These are phyloP conservation scores for Phytophthora sp. DNA, from an alignment of 352 stramenopile species.

Conservation along the genomic window DNA sequence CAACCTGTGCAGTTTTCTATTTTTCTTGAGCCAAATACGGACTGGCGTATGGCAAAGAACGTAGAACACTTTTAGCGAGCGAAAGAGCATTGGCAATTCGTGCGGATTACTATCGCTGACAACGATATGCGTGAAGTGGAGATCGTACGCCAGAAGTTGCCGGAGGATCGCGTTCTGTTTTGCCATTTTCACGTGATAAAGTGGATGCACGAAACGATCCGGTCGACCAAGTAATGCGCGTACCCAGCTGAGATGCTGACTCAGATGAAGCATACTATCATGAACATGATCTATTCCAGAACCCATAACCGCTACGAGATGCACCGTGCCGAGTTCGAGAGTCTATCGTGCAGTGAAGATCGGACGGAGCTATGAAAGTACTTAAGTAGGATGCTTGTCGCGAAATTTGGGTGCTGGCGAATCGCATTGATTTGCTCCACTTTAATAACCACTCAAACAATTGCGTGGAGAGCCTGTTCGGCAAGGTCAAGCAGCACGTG, in stretches of 20 bases:
- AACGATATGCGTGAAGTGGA: constrained; percentile 17
- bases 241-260: constrained; percentile 10
- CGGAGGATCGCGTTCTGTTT: background rate
- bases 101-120: constrained; percentile 9
- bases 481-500: constrained; percentile 6
- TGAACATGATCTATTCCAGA: constrained; percentile 13
- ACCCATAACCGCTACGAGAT: background rate
- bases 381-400: constrained; percentile 12
- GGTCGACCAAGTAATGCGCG: background rate
- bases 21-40: background rate
- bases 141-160: constrained; percentile 5
- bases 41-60: constrained; percentile 13
- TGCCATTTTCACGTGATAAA: constrained; percentile 26
- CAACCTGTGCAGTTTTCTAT: too few relatives aligned
- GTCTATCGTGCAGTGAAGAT: background rate
- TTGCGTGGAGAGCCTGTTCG: constrained; percentile 16
- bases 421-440: constrained; percentile 11
- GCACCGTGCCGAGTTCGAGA: constrained; percentile 15
- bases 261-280: constrained; percentile 16
- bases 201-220: constrained; percentile 14
- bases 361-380: background rate
- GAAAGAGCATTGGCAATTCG: constrained; percentile 19
- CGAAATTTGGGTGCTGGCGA: constrained; percentile 21
- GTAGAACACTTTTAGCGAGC: constrained; percentile 16
- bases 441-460: constrained; percentile 21